phyloP scores from a whole-genome alignment of 805 yeast species.

The Wickerhamiella allomyrinae region DNA sequence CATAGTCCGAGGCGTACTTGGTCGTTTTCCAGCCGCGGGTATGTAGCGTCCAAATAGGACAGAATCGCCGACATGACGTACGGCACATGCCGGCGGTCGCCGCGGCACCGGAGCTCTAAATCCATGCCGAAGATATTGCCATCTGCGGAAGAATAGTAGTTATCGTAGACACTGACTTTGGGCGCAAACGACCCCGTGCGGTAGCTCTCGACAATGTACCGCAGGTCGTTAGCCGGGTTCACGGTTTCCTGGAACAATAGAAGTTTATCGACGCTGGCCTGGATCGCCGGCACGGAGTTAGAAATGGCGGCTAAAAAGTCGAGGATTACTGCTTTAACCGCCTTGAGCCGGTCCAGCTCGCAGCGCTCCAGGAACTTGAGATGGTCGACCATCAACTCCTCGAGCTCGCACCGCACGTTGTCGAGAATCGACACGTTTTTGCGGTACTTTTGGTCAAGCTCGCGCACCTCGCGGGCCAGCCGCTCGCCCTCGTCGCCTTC shows the following conservation, averaged over 20 bases:
- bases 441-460: constrained; percentile 43
- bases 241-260: constrained; percentile 55
- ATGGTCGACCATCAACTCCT: constrained; percentile 57
- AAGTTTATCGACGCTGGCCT: constrained; percentile 45
- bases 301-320: constrained; percentile 59
- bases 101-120: constrained; percentile 51
- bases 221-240: constrained; percentile 53
- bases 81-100: constrained; percentile 64
- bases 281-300: constrained; percentile 43
- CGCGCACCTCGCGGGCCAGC: constrained; percentile 41
- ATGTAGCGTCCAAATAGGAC: constrained; percentile 50
- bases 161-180: constrained; percentile 57
- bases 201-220: constrained; percentile 50
- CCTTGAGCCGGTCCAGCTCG: constrained; percentile 62
- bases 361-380: constrained; percentile 66
- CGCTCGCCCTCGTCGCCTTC: constrained; percentile 41
- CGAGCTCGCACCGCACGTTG: constrained; percentile 53
- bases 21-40: constrained; percentile 54
- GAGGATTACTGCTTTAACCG: constrained; percentile 57
- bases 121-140: constrained; percentile 73
- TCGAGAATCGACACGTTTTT: constrained; percentile 46
- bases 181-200: constrained; percentile 67
- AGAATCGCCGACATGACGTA: constrained; percentile 46
- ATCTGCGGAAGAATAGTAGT: constrained; percentile 54
- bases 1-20: constrained; percentile 53